Evolutionary conservation across 1,284 basidiomycete species (phyloP), one percentile per base, ranked within the genome.

Genomic region (Kwoniella shivajii): DNA sequence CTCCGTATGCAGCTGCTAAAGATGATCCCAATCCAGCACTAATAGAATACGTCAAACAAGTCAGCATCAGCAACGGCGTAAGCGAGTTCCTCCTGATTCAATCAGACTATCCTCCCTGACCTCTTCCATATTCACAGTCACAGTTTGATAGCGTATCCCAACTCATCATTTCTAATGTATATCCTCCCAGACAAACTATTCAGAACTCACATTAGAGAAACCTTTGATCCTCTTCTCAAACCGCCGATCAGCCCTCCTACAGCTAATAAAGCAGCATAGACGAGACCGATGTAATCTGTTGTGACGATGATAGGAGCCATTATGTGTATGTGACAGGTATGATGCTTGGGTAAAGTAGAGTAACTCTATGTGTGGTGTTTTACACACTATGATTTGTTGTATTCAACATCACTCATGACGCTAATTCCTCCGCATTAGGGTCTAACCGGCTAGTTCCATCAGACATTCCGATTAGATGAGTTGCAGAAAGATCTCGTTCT

Each of bases 171-270:
- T 11, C 14, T n/a, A 20, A 22, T 27, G 48, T 13, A 39, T 37
- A 31, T 1, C 22, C 22, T 11, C n/a, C 7, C 18, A n/a, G 18
- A 6, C 20, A 41, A 26, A 27, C 11, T 22, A 4, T 33, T 16
- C 20, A 14, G 11, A 16, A 57, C 68, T 45, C 47, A 72, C 70
- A 71, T 51, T 7, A 73, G 60, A 2, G 73, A 75, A n/a, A 71
- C 55, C 26, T 65, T 50, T 4, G 73, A 75, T 3, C 74, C 71
- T 55, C 66, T 66, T 44, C 68, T 60, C 48, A 72, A 41, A 36
- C 60, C 71, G 10, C 74, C 74, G 50, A 71, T 63, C 5, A 70
- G 48, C 13, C 73, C 74, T 13, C 74, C 74, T 2, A 56, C 46
- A 34, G 58, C 53, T 50, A 76, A 57, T 42, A 74, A 39, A 4